Percentiles rank a stretch among this genome's conserved stretches.
Conservation (phyloP, 495 filamentous ascomycete genomes). For the Sporormia fimetaria region DNA sequence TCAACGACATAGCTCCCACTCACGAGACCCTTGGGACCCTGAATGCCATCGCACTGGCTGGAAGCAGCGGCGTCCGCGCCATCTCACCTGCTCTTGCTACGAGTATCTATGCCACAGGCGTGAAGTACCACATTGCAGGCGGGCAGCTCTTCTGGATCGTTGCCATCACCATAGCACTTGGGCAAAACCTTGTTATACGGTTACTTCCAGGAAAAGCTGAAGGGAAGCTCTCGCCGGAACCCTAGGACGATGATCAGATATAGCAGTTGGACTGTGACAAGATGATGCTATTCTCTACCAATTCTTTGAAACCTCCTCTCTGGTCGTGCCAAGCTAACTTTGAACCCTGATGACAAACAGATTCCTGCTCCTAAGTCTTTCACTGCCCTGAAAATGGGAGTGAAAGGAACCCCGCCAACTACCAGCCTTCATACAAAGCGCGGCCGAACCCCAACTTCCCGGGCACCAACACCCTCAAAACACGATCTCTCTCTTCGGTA, state of each 20-base stretch:
- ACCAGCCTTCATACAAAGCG: no score
- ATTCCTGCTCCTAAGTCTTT: neutral
- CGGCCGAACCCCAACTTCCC: no score
- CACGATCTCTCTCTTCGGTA: no score
- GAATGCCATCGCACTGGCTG: conserved; percentile 51
- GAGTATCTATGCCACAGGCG: conserved; percentile 51
- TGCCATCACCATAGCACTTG: conserved; percentile 38
- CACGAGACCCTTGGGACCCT: conserved; percentile 48
- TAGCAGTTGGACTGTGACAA: neutral
- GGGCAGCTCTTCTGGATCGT: conserved; percentile 60
- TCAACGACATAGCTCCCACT: conserved; percentile 57
- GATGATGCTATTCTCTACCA: neutral
- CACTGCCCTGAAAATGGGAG: neutral
- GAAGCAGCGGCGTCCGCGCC: conserved; percentile 42
- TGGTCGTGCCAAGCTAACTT: no score
- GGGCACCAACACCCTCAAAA: no score
- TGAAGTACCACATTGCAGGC: conserved; percentile 41
- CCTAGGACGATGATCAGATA: neutral
- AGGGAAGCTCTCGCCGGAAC: conserved; percentile 21
- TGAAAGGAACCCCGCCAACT: no score
- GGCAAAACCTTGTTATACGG: conserved; percentile 35
- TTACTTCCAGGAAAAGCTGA: conserved; percentile 41
- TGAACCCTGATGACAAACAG: neutral
- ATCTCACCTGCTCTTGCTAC: conserved; percentile 50
- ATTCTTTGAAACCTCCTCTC: no score